Evolutionary conservation across 2,329 filamentous ascomycete genomes (phyloP), one percentile per base, ranked within the genome.

Genomic region (Phoma sp.): DNA sequence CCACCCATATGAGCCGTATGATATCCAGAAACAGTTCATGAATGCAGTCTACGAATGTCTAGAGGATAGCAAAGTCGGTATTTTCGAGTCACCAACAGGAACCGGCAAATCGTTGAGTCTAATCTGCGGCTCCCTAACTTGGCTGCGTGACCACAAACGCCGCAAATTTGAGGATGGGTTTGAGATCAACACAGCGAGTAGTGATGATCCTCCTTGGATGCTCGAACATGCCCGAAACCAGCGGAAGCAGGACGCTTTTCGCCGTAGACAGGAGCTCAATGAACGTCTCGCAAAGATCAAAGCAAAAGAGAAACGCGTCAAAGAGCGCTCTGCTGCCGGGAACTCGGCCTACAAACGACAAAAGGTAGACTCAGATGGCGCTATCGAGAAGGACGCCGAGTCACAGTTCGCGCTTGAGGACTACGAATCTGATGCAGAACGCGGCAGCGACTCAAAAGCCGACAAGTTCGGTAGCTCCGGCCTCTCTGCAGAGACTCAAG

Each of bases 71-170:
- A 91, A 93, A 69, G 82, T 96, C 41, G 93, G 91, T 27, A 92
- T 97, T 38, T 88, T 97, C 40, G 93, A 97, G 72, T 96, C 91
- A 40, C 93, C 93, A n/a, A 97, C 93, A 37, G 93, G 93, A 74
- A 89, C 86, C 82, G 93, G 93, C 39, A 97, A 97, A 82, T 96
- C 93, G 1, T 77, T 97, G 39, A 96, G 93, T 62, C 81, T 97
- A 25, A 95, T 97, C 60, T 97, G 93, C 71, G 90, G 89, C 36
- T 88, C 92, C 6, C 75, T 97, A 67, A 96, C 92, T 2, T 97
- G 93, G 93, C 81, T 97, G n/a, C 88, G 93, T 43, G 85, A 91
- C 52, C 85, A 93, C 76, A 94, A 96, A 73, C 80, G 86, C 75
- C 72, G 80, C 68, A 64, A 73, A 57, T 76, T 88, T 80, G 75